Percentiles rank a stretch among this genome's conserved stretches.
Conservation (phyloP, 768 basidiomycete species). For the Stropharia rugosoannulata region DNA sequence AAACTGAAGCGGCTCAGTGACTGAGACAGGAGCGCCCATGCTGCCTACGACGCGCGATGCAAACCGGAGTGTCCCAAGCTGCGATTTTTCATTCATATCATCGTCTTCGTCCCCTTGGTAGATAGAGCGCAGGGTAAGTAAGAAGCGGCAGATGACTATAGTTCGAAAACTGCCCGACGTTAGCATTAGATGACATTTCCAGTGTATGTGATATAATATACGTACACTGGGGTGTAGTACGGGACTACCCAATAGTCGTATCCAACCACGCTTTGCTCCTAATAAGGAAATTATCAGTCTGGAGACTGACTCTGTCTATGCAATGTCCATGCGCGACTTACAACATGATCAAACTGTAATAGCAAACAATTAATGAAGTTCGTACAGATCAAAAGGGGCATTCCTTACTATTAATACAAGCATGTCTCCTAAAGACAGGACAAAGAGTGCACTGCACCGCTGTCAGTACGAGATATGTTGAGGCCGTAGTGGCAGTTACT, state of each 20-base stretch:
- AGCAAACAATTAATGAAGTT: conserved; percentile 17
- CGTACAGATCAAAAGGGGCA: no score
- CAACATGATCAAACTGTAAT: conserved; percentile 15
- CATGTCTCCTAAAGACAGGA: conserved; percentile 31
- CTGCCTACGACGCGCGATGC: conserved; percentile 24
- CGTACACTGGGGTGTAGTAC: conserved; percentile 32
- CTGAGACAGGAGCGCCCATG: conserved; percentile 24
- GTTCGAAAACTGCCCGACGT: conserved; percentile 22
- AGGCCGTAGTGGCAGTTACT: conserved; percentile 1
- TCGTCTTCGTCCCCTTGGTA: conserved; percentile 18
- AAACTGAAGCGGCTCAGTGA: conserved; percentile 10
- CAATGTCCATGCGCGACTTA: conserved; percentile 3
- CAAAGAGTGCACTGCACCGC: conserved; percentile 20
- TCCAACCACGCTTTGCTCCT: conserved; percentile 19
- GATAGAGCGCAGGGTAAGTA: conserved; percentile 26
- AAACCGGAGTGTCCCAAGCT: conserved; percentile 18
- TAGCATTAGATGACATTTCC: neutral
- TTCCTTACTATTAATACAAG: conserved; percentile 27
- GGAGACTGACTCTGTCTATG: no score
- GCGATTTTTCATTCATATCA: conserved; percentile 7
- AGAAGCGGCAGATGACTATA: conserved; percentile 32
- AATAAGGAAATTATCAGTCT: neutral
- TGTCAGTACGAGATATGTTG: neutral
- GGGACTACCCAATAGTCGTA: conserved; percentile 36
- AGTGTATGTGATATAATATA: neutral